Evolutionary conservation across 1,284 basidiomycete species (phyloP), one percentile per base, ranked within the genome.

Genomic region (Cutaneotrichosporon sp.): DNA sequence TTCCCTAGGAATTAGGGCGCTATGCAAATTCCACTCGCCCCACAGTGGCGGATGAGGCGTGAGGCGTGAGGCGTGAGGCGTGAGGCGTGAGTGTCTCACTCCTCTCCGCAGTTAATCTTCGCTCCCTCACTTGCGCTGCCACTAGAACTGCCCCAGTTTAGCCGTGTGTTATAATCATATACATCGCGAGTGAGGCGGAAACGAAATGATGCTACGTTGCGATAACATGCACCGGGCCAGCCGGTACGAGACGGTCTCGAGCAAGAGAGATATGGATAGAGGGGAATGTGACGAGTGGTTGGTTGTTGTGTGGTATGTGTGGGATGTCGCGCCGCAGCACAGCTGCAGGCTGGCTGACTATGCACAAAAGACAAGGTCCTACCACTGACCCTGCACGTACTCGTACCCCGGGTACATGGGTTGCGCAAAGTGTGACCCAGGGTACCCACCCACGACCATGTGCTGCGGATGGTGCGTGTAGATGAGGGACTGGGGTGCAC

Each of bases 341-440:
- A 36, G 42, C 42, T 56, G 52, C 55, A 51, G 36, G 56, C 14
- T 16, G 50, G n/a, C 22, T 52, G 16, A 22, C 32, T 22, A n/a
- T n/a, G 51, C 51, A 53, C 51, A 53, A n/a, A 32, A n/a, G 42
- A n/a, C 18, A 7, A 18, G 22, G 22, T 7, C 49, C 34, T 60
- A 63, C 66, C 62, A 68, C 64, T 58, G 65, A 10, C 58, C 55
- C 49, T 65, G 64, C 52, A 60, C 58, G 40, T 61, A 58, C 63
- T 67, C 60, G 62, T 62, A 63, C 9, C 55, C 62, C 4, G 65
- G 22, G 62, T 63, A 62, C n/a, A 62, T 11, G 31, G 57, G 55
- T 36, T 34, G 53, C 55, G 34, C 21, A 32, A 32, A 38, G 21
- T 30, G 51, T 34, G 53, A 42, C 13, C n/a, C 34, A 13, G 49